Percentiles rank a stretch among this genome's conserved stretches.
Conservation (phyloP, 2,329 filamentous ascomycete genomes). For the Monilinia fructicola region DNA sequence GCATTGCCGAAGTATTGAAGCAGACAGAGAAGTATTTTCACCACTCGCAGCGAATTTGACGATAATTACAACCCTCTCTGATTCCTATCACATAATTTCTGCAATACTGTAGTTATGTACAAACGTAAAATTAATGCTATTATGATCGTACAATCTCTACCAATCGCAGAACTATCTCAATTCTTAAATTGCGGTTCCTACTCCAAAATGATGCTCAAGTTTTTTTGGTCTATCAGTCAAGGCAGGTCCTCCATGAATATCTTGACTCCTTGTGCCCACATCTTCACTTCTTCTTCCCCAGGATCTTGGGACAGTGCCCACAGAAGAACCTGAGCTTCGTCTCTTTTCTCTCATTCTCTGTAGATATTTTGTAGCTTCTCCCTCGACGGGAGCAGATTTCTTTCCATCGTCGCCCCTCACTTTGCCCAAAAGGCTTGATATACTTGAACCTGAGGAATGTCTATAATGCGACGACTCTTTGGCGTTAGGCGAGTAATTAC, state of each 20-base stretch:
- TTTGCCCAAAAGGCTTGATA: constrained; percentile 13
- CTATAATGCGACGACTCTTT: background rate
- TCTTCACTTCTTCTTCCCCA: constrained; percentile 2
- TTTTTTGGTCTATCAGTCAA: background rate
- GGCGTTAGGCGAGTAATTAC: background rate
- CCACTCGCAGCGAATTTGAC: background rate
- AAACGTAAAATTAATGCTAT: background rate
- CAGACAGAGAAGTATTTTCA: background rate
- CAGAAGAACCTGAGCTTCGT: constrained; percentile 11
- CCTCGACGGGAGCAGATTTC: background rate
- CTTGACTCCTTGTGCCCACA: constrained; percentile 1
- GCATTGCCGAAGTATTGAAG: background rate
- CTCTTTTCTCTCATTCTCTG: constrained; percentile 14
- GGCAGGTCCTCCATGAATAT: background rate
- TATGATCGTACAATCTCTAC: background rate
- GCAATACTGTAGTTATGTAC: background rate
- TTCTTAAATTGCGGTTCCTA: background rate
- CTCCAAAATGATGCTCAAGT: constrained; percentile 9
- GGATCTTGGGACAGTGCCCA: background rate
- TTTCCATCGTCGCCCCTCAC: constrained; percentile 6
- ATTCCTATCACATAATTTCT: background rate
- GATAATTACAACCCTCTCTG: background rate
- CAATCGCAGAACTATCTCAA: background rate
- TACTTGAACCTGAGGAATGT: constrained; percentile 10
- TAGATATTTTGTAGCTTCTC: constrained; percentile 22